phyloP scores from a whole-genome alignment of 2,329 filamentous ascomycete genomes.

The Botrytis medusae region DNA sequence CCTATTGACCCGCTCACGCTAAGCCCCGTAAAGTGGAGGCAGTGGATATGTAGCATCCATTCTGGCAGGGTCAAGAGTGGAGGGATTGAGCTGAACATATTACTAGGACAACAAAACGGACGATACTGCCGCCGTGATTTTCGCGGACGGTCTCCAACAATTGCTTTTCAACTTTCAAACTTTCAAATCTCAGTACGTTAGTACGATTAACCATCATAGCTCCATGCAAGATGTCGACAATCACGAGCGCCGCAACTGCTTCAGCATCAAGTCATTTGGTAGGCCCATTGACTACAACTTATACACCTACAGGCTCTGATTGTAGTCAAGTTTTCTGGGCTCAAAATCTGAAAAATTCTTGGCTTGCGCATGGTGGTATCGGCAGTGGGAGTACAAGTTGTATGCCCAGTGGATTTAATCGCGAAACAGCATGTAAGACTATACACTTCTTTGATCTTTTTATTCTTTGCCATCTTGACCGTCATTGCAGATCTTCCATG shows the following conservation, averaged over 20 bases:
- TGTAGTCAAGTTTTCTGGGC: slow-evolving; percentile 15
- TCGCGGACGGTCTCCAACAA: not conserved
- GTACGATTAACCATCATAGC: not conserved
- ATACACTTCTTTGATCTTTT: not conserved
- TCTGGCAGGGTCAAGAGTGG: slow-evolving; percentile 8
- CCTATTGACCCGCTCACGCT: not conserved
- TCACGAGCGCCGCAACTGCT: not conserved
- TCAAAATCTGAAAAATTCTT: slow-evolving; percentile 1
- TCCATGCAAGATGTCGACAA: not conserved
- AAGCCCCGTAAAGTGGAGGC: slow-evolving; percentile 1
- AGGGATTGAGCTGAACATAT: not conserved
- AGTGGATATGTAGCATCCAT: not conserved
- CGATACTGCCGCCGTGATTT: not conserved
- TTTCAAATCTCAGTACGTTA: not conserved
- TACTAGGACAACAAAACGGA: slow-evolving; percentile 6
- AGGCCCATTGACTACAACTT: slow-evolving; percentile 10
- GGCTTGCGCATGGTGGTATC: slow-evolving; percentile 14
- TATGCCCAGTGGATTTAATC: slow-evolving; percentile 14
- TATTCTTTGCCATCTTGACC: too few relatives aligned
- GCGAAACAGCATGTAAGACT: slow-evolving; percentile 11
- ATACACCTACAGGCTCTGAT: slow-evolving; percentile 2
- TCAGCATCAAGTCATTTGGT: not conserved
- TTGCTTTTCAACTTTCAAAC: not conserved
- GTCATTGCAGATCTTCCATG: not conserved
- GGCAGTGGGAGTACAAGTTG: slow-evolving; percentile 2